A percentile compares a stretch with the other conserved stretches of the same genome.
Conservation (phyloP, 148 eudicot species). For the Rhododendron ovatum region DNA sequence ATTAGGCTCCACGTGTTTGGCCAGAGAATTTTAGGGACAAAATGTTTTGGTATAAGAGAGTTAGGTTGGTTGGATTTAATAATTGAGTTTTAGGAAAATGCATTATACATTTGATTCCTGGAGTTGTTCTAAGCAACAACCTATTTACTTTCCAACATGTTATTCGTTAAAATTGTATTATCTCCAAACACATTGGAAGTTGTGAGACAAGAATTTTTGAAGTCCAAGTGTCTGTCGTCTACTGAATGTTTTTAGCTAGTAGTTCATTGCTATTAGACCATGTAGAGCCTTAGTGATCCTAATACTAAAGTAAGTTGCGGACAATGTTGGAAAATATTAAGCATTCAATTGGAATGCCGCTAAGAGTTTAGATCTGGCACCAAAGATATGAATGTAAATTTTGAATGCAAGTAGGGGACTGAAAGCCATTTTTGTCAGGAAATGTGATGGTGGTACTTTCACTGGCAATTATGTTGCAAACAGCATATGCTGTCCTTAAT, state of each 20-base stretch:
- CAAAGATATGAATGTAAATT: not conserved
- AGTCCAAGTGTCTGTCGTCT: not conserved
- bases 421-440: not conserved
- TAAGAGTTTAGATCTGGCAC: not conserved
- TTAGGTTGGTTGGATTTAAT: not conserved
- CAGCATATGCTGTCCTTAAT: not conserved
- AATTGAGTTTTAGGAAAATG: not conserved
- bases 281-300: not conserved
- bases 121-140: not conserved
- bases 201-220: not conserved
- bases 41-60: not conserved
- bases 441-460: not conserved
- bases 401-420: not conserved
- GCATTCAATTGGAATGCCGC: not conserved
- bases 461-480: not conserved
- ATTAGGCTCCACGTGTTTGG: not conserved
- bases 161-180: not conserved
- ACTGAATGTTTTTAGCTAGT: not conserved
- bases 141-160: not conserved
- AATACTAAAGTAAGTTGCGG: not conserved
- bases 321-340: not conserved
- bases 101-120: not conserved
- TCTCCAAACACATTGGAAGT: not conserved
- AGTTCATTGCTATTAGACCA: not conserved
- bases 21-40: not conserved